Evolutionary conservation across 2,329 filamentous ascomycete genomes (phyloP).

Genomic region (Lasiodiplodia sp.): DNA sequence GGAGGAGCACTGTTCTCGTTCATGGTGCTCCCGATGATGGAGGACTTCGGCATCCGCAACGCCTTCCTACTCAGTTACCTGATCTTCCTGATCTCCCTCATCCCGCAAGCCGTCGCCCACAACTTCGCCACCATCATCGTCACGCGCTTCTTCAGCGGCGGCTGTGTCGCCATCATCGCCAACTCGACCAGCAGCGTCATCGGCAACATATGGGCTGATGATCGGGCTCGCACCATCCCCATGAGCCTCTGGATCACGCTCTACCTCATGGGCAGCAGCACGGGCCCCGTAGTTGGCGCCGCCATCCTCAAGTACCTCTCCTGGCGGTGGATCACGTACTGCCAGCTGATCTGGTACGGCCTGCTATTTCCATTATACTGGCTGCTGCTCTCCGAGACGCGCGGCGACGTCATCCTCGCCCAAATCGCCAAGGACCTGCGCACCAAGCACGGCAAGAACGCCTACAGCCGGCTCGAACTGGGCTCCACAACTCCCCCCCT

Average conservation of each 20-base stretch:
- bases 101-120: constrained; percentile 48
- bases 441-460: constrained; percentile 30
- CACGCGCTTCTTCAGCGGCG: constrained; percentile 48
- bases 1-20: constrained; percentile 48
- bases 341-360: constrained; percentile 50
- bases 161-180: constrained; percentile 44
- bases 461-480: constrained; percentile 46
- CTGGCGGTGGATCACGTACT: constrained; percentile 51
- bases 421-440: constrained; percentile 45
- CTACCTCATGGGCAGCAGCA: constrained; percentile 44
- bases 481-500: constrained; percentile 39
- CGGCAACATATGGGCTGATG: constrained; percentile 48
- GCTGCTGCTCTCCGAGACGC: constrained; percentile 54
- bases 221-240: constrained; percentile 42
- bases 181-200: constrained; percentile 48
- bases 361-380: constrained; percentile 50
- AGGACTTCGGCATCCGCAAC: constrained; percentile 45
- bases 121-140: constrained; percentile 49
- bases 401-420: constrained; percentile 55
- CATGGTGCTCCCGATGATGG: constrained; percentile 46
- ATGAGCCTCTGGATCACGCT: constrained; percentile 46
- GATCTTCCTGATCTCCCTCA: constrained; percentile 47
- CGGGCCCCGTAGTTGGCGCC: constrained; percentile 48
- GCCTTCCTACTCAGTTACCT: constrained; percentile 43
- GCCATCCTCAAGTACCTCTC: constrained; percentile 40